These are phyloP conservation scores for Monilinia aucupariae DNA, from an alignment of 2,329 filamentous ascomycete species.

Conservation along the genomic window DNA sequence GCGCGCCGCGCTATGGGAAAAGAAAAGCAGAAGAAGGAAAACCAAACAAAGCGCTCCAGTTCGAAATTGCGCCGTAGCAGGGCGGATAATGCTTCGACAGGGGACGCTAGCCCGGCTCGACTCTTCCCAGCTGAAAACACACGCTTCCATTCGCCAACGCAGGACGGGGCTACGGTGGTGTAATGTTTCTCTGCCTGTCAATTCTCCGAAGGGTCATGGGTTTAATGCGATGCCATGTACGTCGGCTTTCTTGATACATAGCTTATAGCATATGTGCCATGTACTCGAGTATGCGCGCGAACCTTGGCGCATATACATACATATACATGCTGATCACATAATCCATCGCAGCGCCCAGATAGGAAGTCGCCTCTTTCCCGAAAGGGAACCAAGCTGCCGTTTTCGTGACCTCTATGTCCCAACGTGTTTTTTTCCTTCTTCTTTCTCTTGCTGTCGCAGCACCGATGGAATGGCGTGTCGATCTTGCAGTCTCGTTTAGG, in stretches of 20 bases:
- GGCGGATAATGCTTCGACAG: background rate
- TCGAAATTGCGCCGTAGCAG: background rate
- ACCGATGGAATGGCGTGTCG: no score
- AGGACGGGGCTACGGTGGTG: background rate
- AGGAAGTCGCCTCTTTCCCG: background rate
- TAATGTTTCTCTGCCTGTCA: background rate
- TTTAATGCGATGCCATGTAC: background rate
- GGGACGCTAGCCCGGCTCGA: background rate
- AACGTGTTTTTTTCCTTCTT: no score
- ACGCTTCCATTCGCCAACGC: background rate
- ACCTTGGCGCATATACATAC: background rate
- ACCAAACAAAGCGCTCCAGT: no score
- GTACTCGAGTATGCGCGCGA: no score
- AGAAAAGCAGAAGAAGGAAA: no score
- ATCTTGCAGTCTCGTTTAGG: background rate
- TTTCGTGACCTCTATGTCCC: background rate
- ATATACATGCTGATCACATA: background rate
- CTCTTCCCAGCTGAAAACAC: slow-evolving; percentile 1
- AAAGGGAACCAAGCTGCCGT: background rate
- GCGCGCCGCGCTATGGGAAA: background rate
- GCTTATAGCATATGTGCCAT: background rate
- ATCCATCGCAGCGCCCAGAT: background rate
- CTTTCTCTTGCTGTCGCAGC: no score
- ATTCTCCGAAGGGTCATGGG: background rate
- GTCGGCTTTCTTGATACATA: background rate